Percentiles rank a stretch among this genome's conserved stretches.
Conservation (phyloP, 2,329 filamentous ascomycete genomes). For the Beauveria asiatica region DNA sequence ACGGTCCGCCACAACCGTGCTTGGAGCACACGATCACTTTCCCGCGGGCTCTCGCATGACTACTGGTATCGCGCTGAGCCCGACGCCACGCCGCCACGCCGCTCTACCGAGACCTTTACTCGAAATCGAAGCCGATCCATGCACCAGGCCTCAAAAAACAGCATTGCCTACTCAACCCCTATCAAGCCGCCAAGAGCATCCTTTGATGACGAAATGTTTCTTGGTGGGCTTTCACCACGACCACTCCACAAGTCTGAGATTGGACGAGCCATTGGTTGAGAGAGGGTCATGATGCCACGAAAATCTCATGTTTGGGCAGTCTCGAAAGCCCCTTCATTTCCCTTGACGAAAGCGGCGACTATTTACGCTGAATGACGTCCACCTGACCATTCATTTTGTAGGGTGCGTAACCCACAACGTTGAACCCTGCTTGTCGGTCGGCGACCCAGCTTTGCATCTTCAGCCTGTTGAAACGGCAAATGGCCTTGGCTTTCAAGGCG, state of each 20-base stretch:
- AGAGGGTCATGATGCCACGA: not conserved
- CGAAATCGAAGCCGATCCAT: conserved; percentile 10
- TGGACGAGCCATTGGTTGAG: conserved; percentile 47
- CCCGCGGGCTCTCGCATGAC: conserved; percentile 28
- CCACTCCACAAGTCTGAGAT: conserved; percentile 41
- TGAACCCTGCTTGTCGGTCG: not conserved
- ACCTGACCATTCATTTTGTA: not conserved
- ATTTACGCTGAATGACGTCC: not conserved
- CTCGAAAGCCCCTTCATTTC: not conserved
- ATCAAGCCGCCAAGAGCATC: conserved; percentile 35
- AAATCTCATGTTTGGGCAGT: not conserved
- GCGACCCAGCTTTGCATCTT: not conserved
- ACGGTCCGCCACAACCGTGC: conserved; percentile 28
- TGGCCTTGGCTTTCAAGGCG: not conserved
- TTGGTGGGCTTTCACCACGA: conserved; percentile 41
- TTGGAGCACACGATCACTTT: conserved; percentile 37
- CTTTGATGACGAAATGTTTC: conserved; percentile 36
- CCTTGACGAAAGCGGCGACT: not conserved
- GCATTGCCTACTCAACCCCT: conserved; percentile 30
- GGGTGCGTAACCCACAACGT: not conserved
- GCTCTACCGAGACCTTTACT: conserved; percentile 24
- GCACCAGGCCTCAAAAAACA: conserved; percentile 12
- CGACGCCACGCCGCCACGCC: conserved; percentile 23
- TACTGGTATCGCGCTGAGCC: conserved; percentile 29
- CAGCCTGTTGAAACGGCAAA: not conserved